Base-by-base conservation (phyloP, 768 basidiomycete genomes). In the Saitozyma podzolica region DNA sequence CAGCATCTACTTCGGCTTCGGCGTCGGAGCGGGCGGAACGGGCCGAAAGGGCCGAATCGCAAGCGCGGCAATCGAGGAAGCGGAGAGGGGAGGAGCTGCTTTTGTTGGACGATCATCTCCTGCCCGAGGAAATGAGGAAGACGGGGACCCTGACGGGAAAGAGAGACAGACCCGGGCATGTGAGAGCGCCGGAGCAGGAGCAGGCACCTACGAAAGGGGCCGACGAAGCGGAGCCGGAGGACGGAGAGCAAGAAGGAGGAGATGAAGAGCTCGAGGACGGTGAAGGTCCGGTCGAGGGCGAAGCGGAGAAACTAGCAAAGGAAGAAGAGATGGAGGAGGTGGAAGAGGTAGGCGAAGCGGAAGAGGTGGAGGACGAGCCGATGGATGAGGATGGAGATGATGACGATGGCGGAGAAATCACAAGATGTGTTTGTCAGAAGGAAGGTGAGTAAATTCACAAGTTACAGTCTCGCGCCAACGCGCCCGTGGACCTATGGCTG, bases 351-450 rank as follows among this genome's bases (percentile, higher is more conserved):
- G 49, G 60, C 62, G 59, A 69, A 62, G 68, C 40, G 50, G 47
- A 56, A 55, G 58, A 64, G 52, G 68, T 41, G 14, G 59, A 59
- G 10, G 60, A 55, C 20, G 63, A 53, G 8, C 58, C 42, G 17
- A 50, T n/a, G n/a, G 65, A 66, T 29, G 65, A 20, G 39, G 69
- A 69, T 9, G 65, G 48, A 20, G 60, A 58, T 19, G 65, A 59
- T 37, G 66, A 64, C 45, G 63, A 66, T 11, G 64, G 56, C 19
- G 63, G 71, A 50, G 75, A 75, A 43, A 63, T 78, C 2, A 76
- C 79, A 29, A 56, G 74, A 52, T 77, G 77, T 64, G 67, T 75
- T 17, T 73, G 70, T 56, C 54, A 64, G 7, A 58, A 58, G 20
- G 73, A 69, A 40, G 69, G 74, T 75, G 56, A 65, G 72, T 66